Conservation (phyloP, 164 flowering plant species). For the Brasenia schreberi region DNA sequence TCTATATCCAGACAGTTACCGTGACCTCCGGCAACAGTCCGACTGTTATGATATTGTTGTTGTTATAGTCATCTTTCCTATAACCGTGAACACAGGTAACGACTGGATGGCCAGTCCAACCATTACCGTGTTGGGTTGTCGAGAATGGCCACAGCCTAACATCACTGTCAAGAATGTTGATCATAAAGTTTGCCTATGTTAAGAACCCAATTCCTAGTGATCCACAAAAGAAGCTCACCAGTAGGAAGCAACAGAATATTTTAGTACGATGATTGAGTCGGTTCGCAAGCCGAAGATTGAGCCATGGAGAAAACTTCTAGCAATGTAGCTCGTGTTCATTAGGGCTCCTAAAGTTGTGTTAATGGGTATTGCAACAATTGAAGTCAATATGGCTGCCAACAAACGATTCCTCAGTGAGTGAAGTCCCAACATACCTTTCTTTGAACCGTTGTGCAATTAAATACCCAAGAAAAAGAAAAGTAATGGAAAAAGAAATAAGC, state of each 20-base stretch:
- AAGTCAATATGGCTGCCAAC: conserved; percentile 40
- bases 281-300: conserved; percentile 31
- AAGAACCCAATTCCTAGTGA: conserved; percentile 45
- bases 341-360: conserved; percentile 39
- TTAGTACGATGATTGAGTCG: conserved; percentile 18
- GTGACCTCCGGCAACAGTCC: no score
- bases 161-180: conserved; percentile 17
- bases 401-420: conserved; percentile 67
- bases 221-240: conserved; percentile 51
- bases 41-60: no score
- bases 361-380: conserved; percentile 32
- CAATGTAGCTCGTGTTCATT: conserved; percentile 46
- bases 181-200: conserved; percentile 44
- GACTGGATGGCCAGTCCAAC: no score
- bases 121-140: no score
- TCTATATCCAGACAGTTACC: no score
- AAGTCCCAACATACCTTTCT: conserved; percentile 45
- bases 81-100: no score
- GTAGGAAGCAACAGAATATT: conserved; percentile 37
- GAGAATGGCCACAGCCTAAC: no score
- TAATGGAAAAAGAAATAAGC: no score
- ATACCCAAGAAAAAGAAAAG: no score
- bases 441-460: conserved; percentile 40
- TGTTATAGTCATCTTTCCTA: no score
- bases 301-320: conserved; percentile 19